Percentiles rank a stretch among this genome's conserved stretches.
Conservation (phyloP, 371 early-diverging fungal genomes). For the Fennellomyces sp. region DNA sequence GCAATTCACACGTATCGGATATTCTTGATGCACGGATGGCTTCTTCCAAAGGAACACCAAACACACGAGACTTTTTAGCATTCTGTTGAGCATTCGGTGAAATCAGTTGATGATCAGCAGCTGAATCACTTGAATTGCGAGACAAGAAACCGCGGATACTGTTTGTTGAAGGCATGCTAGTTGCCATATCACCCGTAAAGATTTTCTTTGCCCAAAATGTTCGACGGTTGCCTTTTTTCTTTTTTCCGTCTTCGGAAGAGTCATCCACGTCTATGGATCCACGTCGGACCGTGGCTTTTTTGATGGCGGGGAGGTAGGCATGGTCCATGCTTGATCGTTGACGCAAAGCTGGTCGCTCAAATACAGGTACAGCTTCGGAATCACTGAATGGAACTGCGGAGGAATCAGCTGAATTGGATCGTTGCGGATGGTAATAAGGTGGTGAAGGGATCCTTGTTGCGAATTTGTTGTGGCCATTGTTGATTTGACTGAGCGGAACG, state of each 20-base stretch:
- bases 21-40: conserved; percentile 23
- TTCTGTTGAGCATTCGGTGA: background rate
- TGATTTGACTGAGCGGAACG: conserved; percentile 8
- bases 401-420: conserved; percentile 29
- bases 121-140: conserved; percentile 19
- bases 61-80: conserved; percentile 35
- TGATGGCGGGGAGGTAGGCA: conserved; percentile 1
- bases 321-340: conserved; percentile 24
- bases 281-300: background rate
- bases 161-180: conserved; percentile 13
- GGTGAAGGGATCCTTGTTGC: background rate
- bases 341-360: conserved; percentile 14
- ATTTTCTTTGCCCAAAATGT: conserved; percentile 42
- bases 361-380: background rate
- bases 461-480: background rate
- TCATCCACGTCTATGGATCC: background rate
- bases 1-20: conserved; percentile 48
- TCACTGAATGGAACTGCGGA: conserved; percentile 6
- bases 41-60: conserved; percentile 41
- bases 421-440: conserved; percentile 13
- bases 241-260: conserved; percentile 15
- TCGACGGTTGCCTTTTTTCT: conserved; percentile 28
- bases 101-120: background rate
- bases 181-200: conserved; percentile 10
- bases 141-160: conserved; percentile 27